Evolutionary conservation across 1,284 basidiomycete species (phyloP).

Genomic region (Mycena citricolor): DNA sequence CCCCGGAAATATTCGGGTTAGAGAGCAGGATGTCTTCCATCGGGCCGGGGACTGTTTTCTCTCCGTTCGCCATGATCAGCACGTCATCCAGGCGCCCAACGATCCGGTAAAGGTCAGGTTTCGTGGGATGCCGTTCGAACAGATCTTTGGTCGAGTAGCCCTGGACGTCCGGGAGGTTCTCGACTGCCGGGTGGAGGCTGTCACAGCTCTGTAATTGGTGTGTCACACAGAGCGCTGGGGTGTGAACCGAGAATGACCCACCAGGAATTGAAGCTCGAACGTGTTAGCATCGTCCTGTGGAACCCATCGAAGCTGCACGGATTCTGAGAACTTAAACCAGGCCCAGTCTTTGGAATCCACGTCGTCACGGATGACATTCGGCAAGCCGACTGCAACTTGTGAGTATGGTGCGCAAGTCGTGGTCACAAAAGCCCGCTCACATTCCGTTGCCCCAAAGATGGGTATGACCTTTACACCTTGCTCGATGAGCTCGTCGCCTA

Average conservation of each 20-base stretch:
- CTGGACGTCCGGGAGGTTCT: slow-evolving; percentile 21
- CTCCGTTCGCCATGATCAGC: slow-evolving; percentile 40
- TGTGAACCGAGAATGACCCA: slow-evolving; percentile 17
- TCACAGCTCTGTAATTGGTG: too few relatives aligned
- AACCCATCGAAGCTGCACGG: slow-evolving; percentile 28
- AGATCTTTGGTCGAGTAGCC: slow-evolving; percentile 25
- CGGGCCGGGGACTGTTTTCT: slow-evolving; percentile 41
- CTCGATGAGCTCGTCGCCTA: neutral
- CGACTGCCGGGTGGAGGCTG: slow-evolving; percentile 23
- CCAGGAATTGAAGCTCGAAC: slow-evolving; percentile 31
- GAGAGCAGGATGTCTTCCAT: slow-evolving; percentile 38
- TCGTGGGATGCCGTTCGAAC: slow-evolving; percentile 26
- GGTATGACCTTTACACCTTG: neutral
- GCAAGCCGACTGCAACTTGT: too few relatives aligned
- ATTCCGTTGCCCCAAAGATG: slow-evolving; percentile 1
- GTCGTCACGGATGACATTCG: too few relatives aligned
- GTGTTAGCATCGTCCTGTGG: slow-evolving; percentile 34
- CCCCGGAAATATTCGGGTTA: slow-evolving; percentile 33
- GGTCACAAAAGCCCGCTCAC: too few relatives aligned
- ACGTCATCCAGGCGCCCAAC: slow-evolving; percentile 40
- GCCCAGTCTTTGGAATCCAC: slow-evolving; percentile 30
- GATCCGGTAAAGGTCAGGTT: slow-evolving; percentile 30
- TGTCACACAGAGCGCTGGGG: too few relatives aligned
- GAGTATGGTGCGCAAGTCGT: too few relatives aligned
- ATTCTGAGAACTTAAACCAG: slow-evolving; percentile 28